These are phyloP conservation scores for Rhinocladiella similis DNA, from an alignment of 2,329 filamentous ascomycete species.

Conservation along the genomic window DNA sequence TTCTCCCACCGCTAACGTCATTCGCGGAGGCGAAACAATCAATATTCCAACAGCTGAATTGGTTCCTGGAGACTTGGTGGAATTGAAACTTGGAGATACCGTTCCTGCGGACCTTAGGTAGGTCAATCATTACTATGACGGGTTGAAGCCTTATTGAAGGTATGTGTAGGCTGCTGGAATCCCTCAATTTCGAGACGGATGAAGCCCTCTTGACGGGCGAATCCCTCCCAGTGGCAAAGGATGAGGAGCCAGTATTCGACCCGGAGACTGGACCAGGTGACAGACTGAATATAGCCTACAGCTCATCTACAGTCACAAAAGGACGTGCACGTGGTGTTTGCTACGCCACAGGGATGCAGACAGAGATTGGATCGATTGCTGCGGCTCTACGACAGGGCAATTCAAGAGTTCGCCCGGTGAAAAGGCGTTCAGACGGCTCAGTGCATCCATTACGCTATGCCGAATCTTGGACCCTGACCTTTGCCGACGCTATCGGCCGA, in stretches of 20 bases:
- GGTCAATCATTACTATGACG: slow-evolving; percentile 23
- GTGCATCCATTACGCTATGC: slow-evolving; percentile 55
- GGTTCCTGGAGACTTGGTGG: slow-evolving; percentile 60
- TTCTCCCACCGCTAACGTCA: slow-evolving; percentile 50
- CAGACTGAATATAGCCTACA: slow-evolving; percentile 63
- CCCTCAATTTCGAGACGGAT: slow-evolving; percentile 59
- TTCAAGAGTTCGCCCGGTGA: slow-evolving; percentile 52
- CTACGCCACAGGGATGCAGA: slow-evolving; percentile 61
- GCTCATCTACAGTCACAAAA: slow-evolving; percentile 62
- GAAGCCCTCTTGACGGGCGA: slow-evolving; percentile 64
- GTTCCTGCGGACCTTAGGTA: slow-evolving; percentile 48
- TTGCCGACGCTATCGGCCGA: slow-evolving; percentile 58
- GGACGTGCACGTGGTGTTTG: slow-evolving; percentile 62
- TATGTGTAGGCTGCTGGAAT: slow-evolving; percentile 44
- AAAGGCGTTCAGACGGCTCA: slow-evolving; percentile 52
- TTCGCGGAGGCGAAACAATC: slow-evolving; percentile 51
- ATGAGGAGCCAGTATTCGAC: slow-evolving; percentile 50
- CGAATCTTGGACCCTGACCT: slow-evolving; percentile 53
- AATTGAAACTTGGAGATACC: slow-evolving; percentile 50
- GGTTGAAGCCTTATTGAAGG: not conserved
- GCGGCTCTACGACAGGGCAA: slow-evolving; percentile 61
- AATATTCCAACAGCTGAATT: slow-evolving; percentile 55
- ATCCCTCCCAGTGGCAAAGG: slow-evolving; percentile 59
- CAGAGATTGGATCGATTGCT: slow-evolving; percentile 66
- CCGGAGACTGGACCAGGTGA: slow-evolving; percentile 59